phyloP scores from a whole-genome alignment of 2,329 filamentous ascomycete species.

The Taxawa tesnikishii region DNA sequence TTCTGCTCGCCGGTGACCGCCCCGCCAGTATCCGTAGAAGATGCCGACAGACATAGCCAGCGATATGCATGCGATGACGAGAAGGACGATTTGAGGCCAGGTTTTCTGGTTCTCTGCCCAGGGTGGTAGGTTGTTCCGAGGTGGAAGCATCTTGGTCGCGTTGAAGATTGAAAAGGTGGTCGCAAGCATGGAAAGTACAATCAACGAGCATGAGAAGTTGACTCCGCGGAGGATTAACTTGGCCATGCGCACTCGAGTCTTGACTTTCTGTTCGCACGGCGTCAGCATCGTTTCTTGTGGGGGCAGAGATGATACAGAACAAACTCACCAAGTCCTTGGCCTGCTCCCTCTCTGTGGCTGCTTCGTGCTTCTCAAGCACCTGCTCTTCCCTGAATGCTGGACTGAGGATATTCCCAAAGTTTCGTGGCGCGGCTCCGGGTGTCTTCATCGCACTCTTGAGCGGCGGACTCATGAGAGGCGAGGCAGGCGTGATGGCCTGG shows the following conservation, averaged over 20 bases:
- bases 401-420: conserved; percentile 45
- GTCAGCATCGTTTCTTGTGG: conserved; percentile 19
- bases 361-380: conserved; percentile 72
- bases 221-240: conserved; percentile 92
- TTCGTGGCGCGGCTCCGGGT: conserved; percentile 67
- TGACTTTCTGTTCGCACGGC: conserved; percentile 63
- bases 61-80: conserved; percentile 69
- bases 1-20: conserved; percentile 78
- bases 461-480: conserved; percentile 59
- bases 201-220: conserved; percentile 93
- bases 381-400: conserved; percentile 88
- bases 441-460: conserved; percentile 85
- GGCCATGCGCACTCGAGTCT: conserved; percentile 78
- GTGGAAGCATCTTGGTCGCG: conserved; percentile 61
- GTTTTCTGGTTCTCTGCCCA: conserved; percentile 71
- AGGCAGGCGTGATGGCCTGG: conserved; percentile 52
- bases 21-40: conserved; percentile 75
- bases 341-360: conserved; percentile 72
- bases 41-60: conserved; percentile 67
- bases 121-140: conserved; percentile 67
- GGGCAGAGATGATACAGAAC: background rate
- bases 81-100: conserved; percentile 82
- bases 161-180: conserved; percentile 90
- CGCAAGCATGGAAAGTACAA: conserved; percentile 81
- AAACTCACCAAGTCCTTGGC: conserved; percentile 70